Evolutionary conservation across 2,329 filamentous ascomycete genomes (phyloP), one percentile per base, ranked within the genome.

Genomic region (Cladosporium sp.): DNA sequence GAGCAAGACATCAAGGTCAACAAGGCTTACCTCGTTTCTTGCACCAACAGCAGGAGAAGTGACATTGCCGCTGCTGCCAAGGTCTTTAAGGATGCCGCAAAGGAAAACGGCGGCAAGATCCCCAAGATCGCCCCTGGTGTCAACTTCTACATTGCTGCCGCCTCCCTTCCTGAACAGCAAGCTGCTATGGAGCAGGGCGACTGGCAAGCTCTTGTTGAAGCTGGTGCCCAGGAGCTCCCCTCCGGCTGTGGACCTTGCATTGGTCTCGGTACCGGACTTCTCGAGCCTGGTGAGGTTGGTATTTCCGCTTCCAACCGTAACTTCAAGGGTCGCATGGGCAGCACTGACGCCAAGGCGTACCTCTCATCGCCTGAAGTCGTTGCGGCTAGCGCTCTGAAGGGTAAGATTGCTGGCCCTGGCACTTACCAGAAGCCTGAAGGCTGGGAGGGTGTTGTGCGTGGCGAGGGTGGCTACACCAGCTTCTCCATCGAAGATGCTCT

Each of bases 321-420:
- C 78, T 97, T 93, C 83, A 93, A 93, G 78, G 93, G 93, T 0
- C 87, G 93, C 2, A 96, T 97, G 91, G 93, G 93, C 3, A 89
- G 86, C 16, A 88, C 85, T 2, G 87, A 91, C 5, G 91, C 92
- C 0, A 88, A 92, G 73, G 92, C 92, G 0, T 97, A 97, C 76
- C 88, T 97, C 0, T 91, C 89, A 6, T 94, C 90, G 70, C 93
- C 95, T 0, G 93, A 97, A 74, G 89, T 97, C 2, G 94, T 98
- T 0, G 94, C 94, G 4, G 93, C 95, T 8, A 96, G 91, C 72
- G 94, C 94, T 2, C 80, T 97, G 56, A 81, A 82, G 18, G 91
- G 91, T 14, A 85, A 84, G 67, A 92, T 93, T 40, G 81, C 87
- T 11, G 91, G 93, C 0, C 91, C 94, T 0, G 92, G 91, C 28